Percentiles rank a stretch among this genome's conserved stretches.
Conservation (phyloP, 2,329 filamentous ascomycete species). For the Fusarium floridanum region DNA sequence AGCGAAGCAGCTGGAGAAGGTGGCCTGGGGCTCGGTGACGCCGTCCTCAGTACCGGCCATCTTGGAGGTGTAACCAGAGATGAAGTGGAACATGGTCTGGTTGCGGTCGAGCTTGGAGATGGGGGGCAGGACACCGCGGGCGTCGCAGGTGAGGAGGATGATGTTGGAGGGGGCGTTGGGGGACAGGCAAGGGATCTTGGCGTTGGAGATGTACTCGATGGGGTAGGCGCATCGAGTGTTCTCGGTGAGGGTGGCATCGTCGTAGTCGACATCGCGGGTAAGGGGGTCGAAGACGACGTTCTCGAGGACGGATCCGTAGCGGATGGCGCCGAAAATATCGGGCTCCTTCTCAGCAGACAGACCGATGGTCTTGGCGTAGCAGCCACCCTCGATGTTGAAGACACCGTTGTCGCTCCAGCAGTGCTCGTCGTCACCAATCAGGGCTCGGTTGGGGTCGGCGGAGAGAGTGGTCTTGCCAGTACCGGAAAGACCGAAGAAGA, state of each 20-base stretch:
- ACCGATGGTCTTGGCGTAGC: conserved; percentile 99
- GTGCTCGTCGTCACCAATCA: conserved; percentile 99
- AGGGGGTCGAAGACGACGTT: conserved; percentile 97
- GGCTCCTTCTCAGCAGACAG: conserved; percentile 99
- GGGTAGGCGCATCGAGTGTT: conserved; percentile 99
- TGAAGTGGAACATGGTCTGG: conserved; percentile 99
- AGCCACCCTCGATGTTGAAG: conserved; percentile 99
- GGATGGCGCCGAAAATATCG: conserved; percentile 96
- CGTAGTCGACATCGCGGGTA: conserved; percentile 93
- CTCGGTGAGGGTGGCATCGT: conserved; percentile 94
- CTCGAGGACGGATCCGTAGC: conserved; percentile 96
- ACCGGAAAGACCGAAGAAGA: conserved; percentile 99
- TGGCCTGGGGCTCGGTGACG: conserved; percentile 96
- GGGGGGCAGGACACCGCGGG: conserved; percentile 94
- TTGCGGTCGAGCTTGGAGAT: conserved; percentile 96
- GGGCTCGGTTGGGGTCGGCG: conserved; percentile 92
- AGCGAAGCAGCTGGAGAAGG: conserved; percentile 99
- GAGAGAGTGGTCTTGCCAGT: conserved; percentile 99
- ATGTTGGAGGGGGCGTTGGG: conserved; percentile 94
- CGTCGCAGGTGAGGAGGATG: conserved; percentile 97
- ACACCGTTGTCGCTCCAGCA: conserved; percentile 98
- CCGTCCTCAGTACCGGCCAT: conserved; percentile 99
- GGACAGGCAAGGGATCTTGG: conserved; percentile 96
- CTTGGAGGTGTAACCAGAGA: conserved; percentile 99
- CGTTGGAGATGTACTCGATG: conserved; percentile 98